Conservation (phyloP, 2,329 filamentous ascomycete genomes). For the Fusarium sororula region DNA sequence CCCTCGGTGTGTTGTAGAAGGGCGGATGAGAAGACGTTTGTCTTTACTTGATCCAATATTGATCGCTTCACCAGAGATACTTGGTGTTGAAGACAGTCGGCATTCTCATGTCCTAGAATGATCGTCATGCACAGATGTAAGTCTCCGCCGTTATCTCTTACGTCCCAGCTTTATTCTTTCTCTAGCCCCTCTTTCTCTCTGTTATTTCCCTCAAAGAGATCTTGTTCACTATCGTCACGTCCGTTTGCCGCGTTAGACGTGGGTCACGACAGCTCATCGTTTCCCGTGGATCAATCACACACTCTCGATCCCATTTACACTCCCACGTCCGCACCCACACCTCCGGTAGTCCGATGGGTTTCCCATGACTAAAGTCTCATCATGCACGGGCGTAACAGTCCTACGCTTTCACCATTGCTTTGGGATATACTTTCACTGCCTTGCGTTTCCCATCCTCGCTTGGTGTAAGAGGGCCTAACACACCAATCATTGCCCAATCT, state of each 20-base stretch:
- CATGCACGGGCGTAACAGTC: conserved; percentile 22
- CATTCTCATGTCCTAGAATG: background rate
- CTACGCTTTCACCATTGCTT: conserved; percentile 5
- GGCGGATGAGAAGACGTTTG: conserved; percentile 1
- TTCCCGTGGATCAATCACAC: conserved; percentile 11
- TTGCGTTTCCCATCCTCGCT: background rate
- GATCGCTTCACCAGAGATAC: background rate
- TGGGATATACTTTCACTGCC: background rate
- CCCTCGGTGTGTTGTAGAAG: conserved; percentile 2
- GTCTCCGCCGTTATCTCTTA: background rate
- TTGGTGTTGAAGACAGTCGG: background rate
- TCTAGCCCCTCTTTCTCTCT: background rate
- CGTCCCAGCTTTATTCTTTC: background rate
- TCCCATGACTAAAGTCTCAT: conserved; percentile 41
- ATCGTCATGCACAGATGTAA: conserved; percentile 12
- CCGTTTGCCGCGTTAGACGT: conserved; percentile 27
- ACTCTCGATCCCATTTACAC: conserved; percentile 10
- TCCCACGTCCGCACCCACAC: conserved; percentile 29
- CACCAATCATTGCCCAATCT: conserved; percentile 18
- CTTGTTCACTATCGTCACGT: background rate
- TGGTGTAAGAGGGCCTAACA: conserved; percentile 2
- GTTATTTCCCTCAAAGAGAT: background rate
- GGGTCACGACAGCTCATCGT: conserved; percentile 23
- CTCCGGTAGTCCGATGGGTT: conserved; percentile 14
- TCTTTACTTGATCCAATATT: background rate